Conservation (phyloP, 345 rosid species). For the Salix purpurea region DNA sequence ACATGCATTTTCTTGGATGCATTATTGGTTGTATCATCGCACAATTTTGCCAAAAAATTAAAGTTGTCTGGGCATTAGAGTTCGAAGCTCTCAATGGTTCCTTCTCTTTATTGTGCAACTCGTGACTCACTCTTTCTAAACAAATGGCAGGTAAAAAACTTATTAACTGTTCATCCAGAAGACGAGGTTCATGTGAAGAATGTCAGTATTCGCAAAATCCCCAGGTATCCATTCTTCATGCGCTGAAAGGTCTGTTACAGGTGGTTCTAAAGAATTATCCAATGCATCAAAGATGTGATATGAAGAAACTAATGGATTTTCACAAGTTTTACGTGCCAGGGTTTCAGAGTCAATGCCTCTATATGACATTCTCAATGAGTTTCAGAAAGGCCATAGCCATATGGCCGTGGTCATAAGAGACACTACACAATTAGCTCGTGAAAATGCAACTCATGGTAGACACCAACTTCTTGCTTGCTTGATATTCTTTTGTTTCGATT, state of each 20-base stretch:
- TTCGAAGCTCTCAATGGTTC: too few species aligned
- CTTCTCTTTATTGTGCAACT: too few species aligned
- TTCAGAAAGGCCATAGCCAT: slow-evolving; percentile 96
- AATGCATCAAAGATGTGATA: neutral
- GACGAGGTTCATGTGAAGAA: slow-evolving; percentile 68
- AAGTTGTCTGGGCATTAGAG: too few species aligned
- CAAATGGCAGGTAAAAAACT: slow-evolving; percentile 60
- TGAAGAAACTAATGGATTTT: neutral
- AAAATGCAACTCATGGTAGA: slow-evolving; percentile 15
- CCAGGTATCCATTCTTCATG: slow-evolving; percentile 43
- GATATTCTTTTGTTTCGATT: neutral
- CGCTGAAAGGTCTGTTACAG: neutral
- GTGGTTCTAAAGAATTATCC: neutral
- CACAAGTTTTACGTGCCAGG: slow-evolving; percentile 26
- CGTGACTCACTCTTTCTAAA: too few species aligned
- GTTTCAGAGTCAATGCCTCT: slow-evolving; percentile 75
- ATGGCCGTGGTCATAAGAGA: slow-evolving; percentile 79
- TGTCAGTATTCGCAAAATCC: slow-evolving; percentile 79
- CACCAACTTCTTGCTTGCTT: neutral
- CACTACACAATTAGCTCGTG: slow-evolving; percentile 4
- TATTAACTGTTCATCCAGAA: slow-evolving; percentile 67
- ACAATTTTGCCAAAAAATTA: too few species aligned
- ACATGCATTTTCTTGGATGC: too few species aligned
- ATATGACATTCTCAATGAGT: slow-evolving; percentile 86
- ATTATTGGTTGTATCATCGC: too few species aligned